Evolutionary conservation across 2,329 filamentous ascomycete species (phyloP).

Genomic region (Colletotrichum sp.): DNA sequence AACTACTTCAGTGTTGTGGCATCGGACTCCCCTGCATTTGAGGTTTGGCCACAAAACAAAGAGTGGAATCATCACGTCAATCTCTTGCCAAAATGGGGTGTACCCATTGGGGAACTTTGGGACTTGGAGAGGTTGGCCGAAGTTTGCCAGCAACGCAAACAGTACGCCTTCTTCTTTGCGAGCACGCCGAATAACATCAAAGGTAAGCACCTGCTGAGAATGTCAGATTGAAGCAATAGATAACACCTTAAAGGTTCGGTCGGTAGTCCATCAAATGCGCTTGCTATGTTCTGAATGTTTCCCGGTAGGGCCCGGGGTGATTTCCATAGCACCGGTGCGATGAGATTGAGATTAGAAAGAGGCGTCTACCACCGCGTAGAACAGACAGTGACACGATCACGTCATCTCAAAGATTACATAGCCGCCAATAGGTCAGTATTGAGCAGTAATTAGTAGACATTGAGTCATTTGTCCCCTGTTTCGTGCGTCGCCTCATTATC

Average conservation of each 20-base stretch:
- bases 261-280: not conserved
- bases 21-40: not conserved
- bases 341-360: not conserved
- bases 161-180: not conserved
- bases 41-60: not conserved
- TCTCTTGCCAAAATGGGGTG: not conserved
- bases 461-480: not conserved
- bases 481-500: not conserved
- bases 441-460: not conserved
- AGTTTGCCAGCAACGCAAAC: not conserved
- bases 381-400: not conserved
- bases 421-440: not conserved
- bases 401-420: accelerated
- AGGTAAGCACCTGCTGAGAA: not conserved
- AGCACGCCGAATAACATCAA: not conserved
- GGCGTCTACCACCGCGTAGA: not conserved
- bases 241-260: not conserved
- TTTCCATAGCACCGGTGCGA: not conserved
- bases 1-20: not conserved
- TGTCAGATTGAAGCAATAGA: not conserved
- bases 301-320: too few relatives aligned
- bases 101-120: not conserved
- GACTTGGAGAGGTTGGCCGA: not conserved
- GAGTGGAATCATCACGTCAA: not conserved
- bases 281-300: not conserved